Conservation (phyloP, 129 eudicot genomes). For the Helianthus tuberosus region DNA sequence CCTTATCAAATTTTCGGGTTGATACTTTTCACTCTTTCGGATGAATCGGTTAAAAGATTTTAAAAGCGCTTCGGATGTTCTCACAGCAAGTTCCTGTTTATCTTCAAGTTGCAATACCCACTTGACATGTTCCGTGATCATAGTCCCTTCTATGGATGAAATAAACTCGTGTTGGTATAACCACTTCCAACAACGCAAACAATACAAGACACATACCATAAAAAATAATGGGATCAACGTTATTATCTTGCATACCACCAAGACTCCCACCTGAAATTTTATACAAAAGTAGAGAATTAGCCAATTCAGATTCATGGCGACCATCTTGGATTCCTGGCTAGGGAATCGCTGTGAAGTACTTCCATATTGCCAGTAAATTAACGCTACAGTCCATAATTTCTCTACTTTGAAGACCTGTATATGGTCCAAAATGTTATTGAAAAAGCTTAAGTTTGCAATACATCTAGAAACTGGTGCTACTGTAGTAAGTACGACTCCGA, state of each 20-base stretch:
- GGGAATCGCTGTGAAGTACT: not conserved
- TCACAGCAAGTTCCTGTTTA: not conserved
- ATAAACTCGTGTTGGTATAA: not conserved
- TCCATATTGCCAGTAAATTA: not conserved
- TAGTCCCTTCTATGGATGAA: not conserved
- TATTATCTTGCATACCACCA: not conserved
- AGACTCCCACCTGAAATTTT: not conserved
- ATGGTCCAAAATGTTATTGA: not conserved
- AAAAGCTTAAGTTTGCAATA: not conserved
- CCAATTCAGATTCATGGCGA: not conserved
- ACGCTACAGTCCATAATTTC: not conserved
- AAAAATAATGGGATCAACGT: not conserved
- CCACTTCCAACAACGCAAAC: not conserved
- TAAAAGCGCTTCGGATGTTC: not conserved
- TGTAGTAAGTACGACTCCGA: not conserved
- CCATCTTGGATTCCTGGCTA: not conserved
- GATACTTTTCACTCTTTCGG: not conserved
- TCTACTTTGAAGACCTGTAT: not conserved
- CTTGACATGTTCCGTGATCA: not conserved
- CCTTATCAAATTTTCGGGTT: not conserved
- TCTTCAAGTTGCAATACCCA: conserved; percentile 6
- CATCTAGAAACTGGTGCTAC: not conserved
- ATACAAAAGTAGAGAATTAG: not conserved
- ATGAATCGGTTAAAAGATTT: not conserved
- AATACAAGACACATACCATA: not conserved